These are phyloP conservation scores for Fusarium compactum DNA, from an alignment of 2,329 filamentous ascomycete genomes.

Conservation along the genomic window DNA sequence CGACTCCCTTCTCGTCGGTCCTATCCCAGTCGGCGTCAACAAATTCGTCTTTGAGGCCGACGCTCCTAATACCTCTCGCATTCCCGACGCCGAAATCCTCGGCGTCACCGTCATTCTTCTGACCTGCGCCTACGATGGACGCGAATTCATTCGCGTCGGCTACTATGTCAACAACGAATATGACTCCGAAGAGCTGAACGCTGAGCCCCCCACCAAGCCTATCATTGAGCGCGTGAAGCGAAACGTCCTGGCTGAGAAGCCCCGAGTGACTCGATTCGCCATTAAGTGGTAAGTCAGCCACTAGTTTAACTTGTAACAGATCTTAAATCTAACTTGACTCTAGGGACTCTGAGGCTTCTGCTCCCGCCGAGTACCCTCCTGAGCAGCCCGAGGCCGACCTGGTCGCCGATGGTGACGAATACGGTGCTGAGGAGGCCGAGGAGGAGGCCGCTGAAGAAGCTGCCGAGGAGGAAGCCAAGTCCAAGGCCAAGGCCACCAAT, in stretches of 20 bases:
- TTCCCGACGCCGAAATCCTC: constrained; percentile 94
- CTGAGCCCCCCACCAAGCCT: constrained; percentile 91
- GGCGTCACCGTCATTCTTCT: constrained; percentile 97
- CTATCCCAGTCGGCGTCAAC: constrained; percentile 97
- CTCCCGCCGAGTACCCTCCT: constrained; percentile 94
- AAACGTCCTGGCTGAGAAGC: constrained; percentile 96
- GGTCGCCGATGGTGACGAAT: constrained; percentile 85
- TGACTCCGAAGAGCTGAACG: constrained; percentile 87
- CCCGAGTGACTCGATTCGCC: constrained; percentile 94
- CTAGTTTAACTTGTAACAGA: not conserved
- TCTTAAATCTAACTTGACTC: constrained; percentile 4
- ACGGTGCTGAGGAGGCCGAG: constrained; percentile 90
- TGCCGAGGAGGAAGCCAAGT: constrained; percentile 56
- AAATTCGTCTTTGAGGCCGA: constrained; percentile 99
- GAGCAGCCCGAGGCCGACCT: constrained; percentile 97
- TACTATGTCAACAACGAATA: constrained; percentile 99
- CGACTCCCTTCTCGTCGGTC: constrained; percentile 94
- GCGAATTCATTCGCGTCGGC: constrained; percentile 97
- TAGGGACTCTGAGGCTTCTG: constrained; percentile 98
- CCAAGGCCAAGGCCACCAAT: constrained; percentile 59
- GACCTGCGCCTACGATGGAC: constrained; percentile 94
- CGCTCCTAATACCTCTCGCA: constrained; percentile 87
- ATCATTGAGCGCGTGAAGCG: constrained; percentile 91
- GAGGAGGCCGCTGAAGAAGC: constrained; percentile 72
- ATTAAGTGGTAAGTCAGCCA: constrained; percentile 87